phyloP scores from a whole-genome alignment of 2,329 filamentous ascomycete species.

The Pseudocercospora fijiensis region DNA sequence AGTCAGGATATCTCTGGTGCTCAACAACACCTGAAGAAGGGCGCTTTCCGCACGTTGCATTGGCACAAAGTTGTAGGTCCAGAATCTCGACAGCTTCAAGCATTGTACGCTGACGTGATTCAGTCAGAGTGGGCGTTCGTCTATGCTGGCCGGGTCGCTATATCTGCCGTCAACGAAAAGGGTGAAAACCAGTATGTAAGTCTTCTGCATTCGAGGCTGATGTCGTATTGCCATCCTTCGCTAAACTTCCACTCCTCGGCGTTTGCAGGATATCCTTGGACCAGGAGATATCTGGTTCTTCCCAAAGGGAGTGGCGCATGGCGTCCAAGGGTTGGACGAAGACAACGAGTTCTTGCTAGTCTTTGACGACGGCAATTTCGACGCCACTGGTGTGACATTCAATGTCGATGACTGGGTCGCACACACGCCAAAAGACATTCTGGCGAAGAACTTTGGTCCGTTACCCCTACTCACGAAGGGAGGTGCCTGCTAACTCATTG shows the following conservation, averaged over 20 bases:
- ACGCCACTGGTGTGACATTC: conserved; percentile 62
- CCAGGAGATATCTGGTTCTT: conserved; percentile 34
- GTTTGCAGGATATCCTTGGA: conserved; percentile 45
- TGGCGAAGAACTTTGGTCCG: conserved; percentile 63
- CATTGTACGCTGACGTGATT: background rate
- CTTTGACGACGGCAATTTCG: conserved; percentile 54
- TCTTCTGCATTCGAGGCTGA: background rate
- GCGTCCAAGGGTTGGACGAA: conserved; percentile 63
- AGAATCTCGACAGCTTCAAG: background rate
- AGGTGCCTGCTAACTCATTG: background rate
- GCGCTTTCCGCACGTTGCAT: conserved; percentile 64
- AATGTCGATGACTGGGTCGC: conserved; percentile 65
- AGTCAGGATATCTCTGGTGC: conserved; percentile 67
- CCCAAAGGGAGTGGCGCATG: conserved; percentile 57
- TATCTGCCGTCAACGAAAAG: conserved; percentile 54
- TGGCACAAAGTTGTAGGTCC: conserved; percentile 54
- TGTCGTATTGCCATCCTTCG: background rate
- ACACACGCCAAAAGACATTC: conserved; percentile 62
- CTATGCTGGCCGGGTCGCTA: conserved; percentile 54
- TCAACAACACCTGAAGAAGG: conserved; percentile 67
- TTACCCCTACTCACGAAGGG: background rate
- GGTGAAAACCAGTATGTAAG: conserved; percentile 46
- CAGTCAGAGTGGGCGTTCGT: conserved; percentile 52
- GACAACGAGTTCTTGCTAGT: conserved; percentile 62
- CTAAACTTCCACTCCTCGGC: background rate